Percentiles rank a stretch among this genome's conserved stretches.
Conservation (phyloP, 192 early-diverging fungal genomes). For the Blastocladiella britannica region DNA sequence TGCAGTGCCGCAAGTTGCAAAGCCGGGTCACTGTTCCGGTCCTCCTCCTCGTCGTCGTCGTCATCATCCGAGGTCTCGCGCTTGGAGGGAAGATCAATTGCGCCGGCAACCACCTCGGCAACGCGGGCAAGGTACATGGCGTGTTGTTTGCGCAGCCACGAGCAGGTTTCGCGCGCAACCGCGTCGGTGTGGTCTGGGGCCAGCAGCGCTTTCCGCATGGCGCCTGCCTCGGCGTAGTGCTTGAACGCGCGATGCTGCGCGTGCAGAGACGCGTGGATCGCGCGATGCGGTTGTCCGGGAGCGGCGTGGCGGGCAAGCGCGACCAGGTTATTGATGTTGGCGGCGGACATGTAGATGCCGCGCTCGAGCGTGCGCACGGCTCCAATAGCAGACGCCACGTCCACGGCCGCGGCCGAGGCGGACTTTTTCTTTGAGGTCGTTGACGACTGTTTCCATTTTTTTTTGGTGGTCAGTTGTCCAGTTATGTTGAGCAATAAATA, state of each 20-base stretch:
- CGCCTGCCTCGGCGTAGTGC: slow-evolving; percentile 19
- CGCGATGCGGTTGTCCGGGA: background rate
- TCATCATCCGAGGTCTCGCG: background rate
- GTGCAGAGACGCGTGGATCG: slow-evolving; percentile 40
- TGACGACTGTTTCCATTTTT: too few relatives aligned
- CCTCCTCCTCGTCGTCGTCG: background rate
- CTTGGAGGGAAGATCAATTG: background rate
- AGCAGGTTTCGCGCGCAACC: slow-evolving; percentile 21
- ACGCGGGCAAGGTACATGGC: slow-evolving; percentile 37
- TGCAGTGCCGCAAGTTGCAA: slow-evolving; percentile 41
- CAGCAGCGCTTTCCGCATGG: slow-evolving; percentile 12
- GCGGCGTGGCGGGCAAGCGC: slow-evolving; percentile 28
- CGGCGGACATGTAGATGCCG: slow-evolving; percentile 37
- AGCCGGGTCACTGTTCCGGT: too few relatives aligned
- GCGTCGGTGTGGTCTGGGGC: slow-evolving; percentile 24
- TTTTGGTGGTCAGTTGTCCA: too few relatives aligned
- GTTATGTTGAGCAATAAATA: too few relatives aligned
- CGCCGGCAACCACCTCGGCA: slow-evolving; percentile 22
- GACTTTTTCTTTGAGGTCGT: too few relatives aligned
- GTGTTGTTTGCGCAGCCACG: slow-evolving; percentile 64
- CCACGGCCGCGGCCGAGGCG: too few relatives aligned
- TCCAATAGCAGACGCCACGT: too few relatives aligned
- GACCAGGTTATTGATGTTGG: slow-evolving; percentile 55
- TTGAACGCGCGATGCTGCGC: slow-evolving; percentile 52
- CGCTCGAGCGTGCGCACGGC: slow-evolving; percentile 29